phyloP scores from a whole-genome alignment of 805 yeast genomes.

The Tetrapisispora iriomotensis region DNA sequence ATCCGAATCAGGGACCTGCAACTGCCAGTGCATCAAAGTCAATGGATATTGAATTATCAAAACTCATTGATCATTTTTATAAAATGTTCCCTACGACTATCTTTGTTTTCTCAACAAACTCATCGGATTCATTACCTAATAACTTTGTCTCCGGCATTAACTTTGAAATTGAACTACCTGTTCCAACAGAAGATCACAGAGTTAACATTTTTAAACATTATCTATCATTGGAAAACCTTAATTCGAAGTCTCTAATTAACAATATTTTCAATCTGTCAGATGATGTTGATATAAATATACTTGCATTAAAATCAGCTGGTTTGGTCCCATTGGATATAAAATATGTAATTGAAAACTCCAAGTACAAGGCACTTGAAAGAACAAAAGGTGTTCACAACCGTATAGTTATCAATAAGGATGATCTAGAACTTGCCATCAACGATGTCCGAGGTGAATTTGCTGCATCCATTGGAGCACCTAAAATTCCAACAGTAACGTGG shows the following conservation, averaged over 20 bases:
- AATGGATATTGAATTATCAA: conserved; percentile 42
- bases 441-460: conserved; percentile 81
- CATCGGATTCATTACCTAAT: conserved; percentile 59
- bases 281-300: conserved; percentile 38
- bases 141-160: conserved; percentile 56
- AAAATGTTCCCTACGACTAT: conserved; percentile 31
- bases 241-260: conserved; percentile 2
- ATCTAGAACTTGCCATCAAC: conserved; percentile 40
- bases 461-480: conserved; percentile 93
- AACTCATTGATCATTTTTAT: conserved; percentile 47
- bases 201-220: conserved; percentile 47
- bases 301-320: conserved; percentile 88
- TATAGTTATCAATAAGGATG: conserved; percentile 39
- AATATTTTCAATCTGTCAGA: conserved; percentile 1
- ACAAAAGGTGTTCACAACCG: conserved; percentile 9
- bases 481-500: conserved; percentile 93
- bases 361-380: conserved; percentile 39
- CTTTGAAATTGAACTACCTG: conserved; percentile 67
- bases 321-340: conserved; percentile 73
- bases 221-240: conserved; percentile 26
- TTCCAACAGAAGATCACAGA: conserved; percentile 75
- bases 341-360: conserved; percentile 61
- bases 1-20: conserved; percentile 42
- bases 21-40: conserved; percentile 25
- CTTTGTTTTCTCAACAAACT: conserved; percentile 58